Conservation (phyloP, 805 yeast genomes). For the Candida xyloterini region DNA sequence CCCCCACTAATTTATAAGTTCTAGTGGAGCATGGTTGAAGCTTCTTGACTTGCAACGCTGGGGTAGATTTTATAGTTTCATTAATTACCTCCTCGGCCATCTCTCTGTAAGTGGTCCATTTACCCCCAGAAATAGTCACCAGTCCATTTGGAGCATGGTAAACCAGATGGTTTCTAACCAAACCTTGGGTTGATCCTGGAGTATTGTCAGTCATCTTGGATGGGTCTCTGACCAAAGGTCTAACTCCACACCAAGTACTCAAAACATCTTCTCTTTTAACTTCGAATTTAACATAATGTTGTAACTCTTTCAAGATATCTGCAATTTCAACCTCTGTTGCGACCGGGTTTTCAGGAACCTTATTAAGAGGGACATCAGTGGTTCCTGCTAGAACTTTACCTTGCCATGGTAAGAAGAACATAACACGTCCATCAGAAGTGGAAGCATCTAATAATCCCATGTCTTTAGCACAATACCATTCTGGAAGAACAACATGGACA, state of each 20-base stretch:
- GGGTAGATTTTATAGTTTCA: slow-evolving; percentile 52
- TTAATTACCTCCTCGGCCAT: slow-evolving; percentile 95
- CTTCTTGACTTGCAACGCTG: slow-evolving; percentile 31
- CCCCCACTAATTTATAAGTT: slow-evolving; percentile 66
- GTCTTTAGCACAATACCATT: slow-evolving; percentile 82
- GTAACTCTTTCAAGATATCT: slow-evolving; percentile 82
- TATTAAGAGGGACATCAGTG: slow-evolving; percentile 81
- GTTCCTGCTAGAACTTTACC: slow-evolving; percentile 96
- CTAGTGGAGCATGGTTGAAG: slow-evolving; percentile 52
- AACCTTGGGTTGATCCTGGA: slow-evolving; percentile 66
- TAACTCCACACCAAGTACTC: slow-evolving; percentile 95
- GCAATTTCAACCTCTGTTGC: slow-evolving; percentile 87
- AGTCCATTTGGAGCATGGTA: slow-evolving; percentile 67
- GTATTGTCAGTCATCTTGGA: slow-evolving; percentile 34
- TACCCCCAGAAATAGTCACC: slow-evolving; percentile 92
- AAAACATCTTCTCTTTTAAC: slow-evolving; percentile 87
- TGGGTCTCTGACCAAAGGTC: slow-evolving; percentile 91
- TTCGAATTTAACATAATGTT: slow-evolving; percentile 84
- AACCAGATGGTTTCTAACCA: slow-evolving; percentile 86
- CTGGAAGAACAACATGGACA: slow-evolving; percentile 89
- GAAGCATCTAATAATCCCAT: slow-evolving; percentile 90
- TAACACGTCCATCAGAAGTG: slow-evolving; percentile 92
- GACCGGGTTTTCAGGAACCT: slow-evolving; percentile 70
- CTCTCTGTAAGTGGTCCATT: slow-evolving; percentile 97
- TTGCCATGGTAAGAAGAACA: slow-evolving; percentile 98